phyloP scores from a whole-genome alignment of 179 eudicot genomes.

The Beta lomatogona region DNA sequence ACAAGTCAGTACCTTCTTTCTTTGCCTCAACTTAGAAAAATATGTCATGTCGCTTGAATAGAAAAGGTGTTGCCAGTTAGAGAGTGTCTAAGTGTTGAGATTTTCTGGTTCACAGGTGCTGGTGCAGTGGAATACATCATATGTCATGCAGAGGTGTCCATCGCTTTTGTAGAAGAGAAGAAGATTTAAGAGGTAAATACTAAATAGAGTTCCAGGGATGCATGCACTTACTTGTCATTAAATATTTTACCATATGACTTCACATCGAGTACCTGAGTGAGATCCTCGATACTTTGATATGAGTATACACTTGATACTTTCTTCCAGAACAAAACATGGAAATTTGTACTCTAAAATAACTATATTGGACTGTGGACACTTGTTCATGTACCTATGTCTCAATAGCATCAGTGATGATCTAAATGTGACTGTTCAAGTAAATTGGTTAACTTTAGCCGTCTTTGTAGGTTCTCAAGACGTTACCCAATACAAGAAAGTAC shows the following conservation, averaged over 20 bases:
- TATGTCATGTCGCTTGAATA: no score
- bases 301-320: no score
- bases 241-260: not conserved
- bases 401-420: no score
- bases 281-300: no score
- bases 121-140: slow-evolving; percentile 89
- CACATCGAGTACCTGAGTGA: no score
- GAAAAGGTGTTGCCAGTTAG: not conserved
- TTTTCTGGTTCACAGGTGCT: slow-evolving; percentile 53
- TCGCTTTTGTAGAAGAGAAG: slow-evolving; percentile 73
- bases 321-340: no score
- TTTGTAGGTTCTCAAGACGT: slow-evolving; percentile 74
- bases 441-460: not conserved
- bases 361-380: no score
- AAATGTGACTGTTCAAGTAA: no score
- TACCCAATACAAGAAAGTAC: slow-evolving; percentile 53
- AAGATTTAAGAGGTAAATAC: slow-evolving; percentile 68
- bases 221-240: not conserved
- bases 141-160: slow-evolving; percentile 81
- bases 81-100: slow-evolving; percentile 9
- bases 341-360: no score
- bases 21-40: no score
- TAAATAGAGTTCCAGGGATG: not conserved
- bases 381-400: not conserved
- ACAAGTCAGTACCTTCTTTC: no score